Conservation (phyloP, 2,329 filamentous ascomycete genomes). For the Sclerotinia spermophila region DNA sequence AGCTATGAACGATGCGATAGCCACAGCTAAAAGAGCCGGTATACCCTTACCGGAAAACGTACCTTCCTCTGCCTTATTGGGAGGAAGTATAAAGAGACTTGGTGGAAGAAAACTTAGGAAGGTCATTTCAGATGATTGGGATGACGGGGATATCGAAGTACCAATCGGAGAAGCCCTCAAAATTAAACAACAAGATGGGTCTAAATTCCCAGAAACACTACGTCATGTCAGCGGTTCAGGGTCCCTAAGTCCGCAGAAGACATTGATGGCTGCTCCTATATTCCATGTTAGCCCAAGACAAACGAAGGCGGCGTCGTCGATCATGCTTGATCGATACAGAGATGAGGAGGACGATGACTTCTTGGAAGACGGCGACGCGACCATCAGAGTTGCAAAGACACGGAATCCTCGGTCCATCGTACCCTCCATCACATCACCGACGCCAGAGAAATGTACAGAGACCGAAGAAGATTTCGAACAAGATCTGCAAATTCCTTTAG, state of each 20-base stretch:
- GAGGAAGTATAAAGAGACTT: constrained; percentile 88
- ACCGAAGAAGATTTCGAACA: constrained; percentile 66
- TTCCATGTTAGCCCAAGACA: constrained; percentile 32
- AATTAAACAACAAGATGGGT: constrained; percentile 60
- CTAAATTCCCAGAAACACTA: constrained; percentile 63
- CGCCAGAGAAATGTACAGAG: constrained; percentile 43
- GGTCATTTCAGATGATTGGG: constrained; percentile 74
- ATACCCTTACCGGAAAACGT: constrained; percentile 88
- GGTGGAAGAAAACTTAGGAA: constrained; percentile 71
- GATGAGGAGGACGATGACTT: constrained; percentile 61
- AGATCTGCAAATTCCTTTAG: constrained; percentile 67
- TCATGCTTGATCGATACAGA: constrained; percentile 60
- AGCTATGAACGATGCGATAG: constrained; percentile 80
- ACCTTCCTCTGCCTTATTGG: constrained; percentile 82
- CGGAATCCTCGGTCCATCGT: constrained; percentile 50
- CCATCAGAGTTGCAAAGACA: constrained; percentile 64
- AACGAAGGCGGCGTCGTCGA: constrained; percentile 36
- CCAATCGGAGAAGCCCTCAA: constrained; percentile 57
- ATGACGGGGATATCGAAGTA: constrained; percentile 72
- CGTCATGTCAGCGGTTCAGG: constrained; percentile 53
- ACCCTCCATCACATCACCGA: constrained; percentile 54
- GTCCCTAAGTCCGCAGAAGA: constrained; percentile 52
- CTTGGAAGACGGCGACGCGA: constrained; percentile 60
- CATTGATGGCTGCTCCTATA: constrained; percentile 38
- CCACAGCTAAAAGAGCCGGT: constrained; percentile 80